phyloP scores from a whole-genome alignment of 805 yeast species.

The Candida odintsovae region DNA sequence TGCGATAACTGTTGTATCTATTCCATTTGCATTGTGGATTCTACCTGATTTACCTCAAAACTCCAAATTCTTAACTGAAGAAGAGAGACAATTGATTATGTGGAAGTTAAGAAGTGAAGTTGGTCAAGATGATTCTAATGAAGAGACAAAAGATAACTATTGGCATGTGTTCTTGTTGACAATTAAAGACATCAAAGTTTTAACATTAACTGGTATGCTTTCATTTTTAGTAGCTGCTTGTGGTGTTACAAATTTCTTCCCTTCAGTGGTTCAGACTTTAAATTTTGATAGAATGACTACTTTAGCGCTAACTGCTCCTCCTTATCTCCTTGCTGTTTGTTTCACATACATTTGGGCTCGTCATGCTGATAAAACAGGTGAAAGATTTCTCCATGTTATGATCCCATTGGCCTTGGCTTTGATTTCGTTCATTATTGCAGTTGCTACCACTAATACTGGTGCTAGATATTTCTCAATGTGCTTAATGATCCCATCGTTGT shows the following conservation, averaged over 20 bases:
- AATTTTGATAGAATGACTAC: slow-evolving; percentile 45
- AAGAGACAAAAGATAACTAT: slow-evolving; percentile 24
- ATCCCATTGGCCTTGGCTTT: slow-evolving; percentile 37
- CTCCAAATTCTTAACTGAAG: slow-evolving; percentile 38
- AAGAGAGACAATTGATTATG: slow-evolving; percentile 35
- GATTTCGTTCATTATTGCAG: slow-evolving; percentile 43
- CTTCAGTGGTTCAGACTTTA: slow-evolving; percentile 52
- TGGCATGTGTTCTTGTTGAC: slow-evolving; percentile 32
- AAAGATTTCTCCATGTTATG: slow-evolving; percentile 45
- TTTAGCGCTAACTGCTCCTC: slow-evolving; percentile 54
- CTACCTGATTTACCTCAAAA: slow-evolving; percentile 50
- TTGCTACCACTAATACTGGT: slow-evolving; percentile 45
- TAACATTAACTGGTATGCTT: slow-evolving; percentile 39
- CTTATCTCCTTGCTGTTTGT: slow-evolving; percentile 46
- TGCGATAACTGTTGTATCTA: slow-evolving; percentile 44
- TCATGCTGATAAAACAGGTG: slow-evolving; percentile 52
- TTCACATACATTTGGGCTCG: slow-evolving; percentile 47
- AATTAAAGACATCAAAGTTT: slow-evolving; percentile 36
- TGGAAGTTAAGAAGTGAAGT: slow-evolving; percentile 24
- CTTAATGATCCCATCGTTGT: slow-evolving; percentile 49
- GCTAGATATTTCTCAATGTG: slow-evolving; percentile 58
- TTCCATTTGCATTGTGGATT: slow-evolving; percentile 36
- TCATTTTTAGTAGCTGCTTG: slow-evolving; percentile 48
- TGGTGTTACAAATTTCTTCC: slow-evolving; percentile 58
- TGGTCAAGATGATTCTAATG: slow-evolving; percentile 24